Percentiles rank a stretch among this genome's conserved stretches.
These are phyloP conservation scores for Diplodia intermedia DNA, from an alignment of 2,329 filamentous ascomycete species.

Conservation along the genomic window DNA sequence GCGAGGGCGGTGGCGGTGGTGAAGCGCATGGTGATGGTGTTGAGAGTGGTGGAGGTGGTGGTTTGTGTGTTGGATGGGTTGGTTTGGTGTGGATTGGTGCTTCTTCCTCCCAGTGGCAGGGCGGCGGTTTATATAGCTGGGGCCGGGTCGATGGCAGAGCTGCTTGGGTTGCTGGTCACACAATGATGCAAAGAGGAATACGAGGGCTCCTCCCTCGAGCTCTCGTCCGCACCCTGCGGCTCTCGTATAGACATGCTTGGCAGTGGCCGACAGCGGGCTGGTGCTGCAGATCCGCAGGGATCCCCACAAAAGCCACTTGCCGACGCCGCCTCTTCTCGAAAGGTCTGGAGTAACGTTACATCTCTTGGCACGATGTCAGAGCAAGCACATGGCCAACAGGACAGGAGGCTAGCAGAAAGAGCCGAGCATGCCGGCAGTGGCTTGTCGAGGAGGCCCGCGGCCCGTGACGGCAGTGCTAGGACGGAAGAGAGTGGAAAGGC, in stretches of 20 bases:
- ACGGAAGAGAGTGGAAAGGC: slow-evolving; percentile 6
- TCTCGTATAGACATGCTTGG: slow-evolving; percentile 22
- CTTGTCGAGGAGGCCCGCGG: not conserved
- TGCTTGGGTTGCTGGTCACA: not conserved
- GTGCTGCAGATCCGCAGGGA: slow-evolving; percentile 22
- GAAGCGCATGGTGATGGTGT: slow-evolving; percentile 13
- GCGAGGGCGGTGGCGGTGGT: slow-evolving; percentile 19
- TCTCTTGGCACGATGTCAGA: not conserved
- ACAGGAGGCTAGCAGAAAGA: not conserved
- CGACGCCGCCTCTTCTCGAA: slow-evolving; percentile 21
- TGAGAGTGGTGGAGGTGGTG: not conserved
- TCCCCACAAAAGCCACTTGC: slow-evolving; percentile 27
- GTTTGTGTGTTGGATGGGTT: not conserved
- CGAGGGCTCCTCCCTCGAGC: slow-evolving; percentile 22
- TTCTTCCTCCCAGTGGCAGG: not conserved
- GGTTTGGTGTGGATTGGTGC: not conserved
- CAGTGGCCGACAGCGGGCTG: slow-evolving; percentile 9
- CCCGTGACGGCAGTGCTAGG: not conserved
- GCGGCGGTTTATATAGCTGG: slow-evolving; percentile 5
- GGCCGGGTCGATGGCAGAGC: not conserved
- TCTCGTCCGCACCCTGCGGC: slow-evolving; percentile 23
- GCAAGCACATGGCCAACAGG: not conserved
- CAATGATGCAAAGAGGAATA: slow-evolving; percentile 17
- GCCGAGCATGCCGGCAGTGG: not conserved
- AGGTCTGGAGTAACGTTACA: slow-evolving; percentile 19